Evolutionary conservation across 108 stramenopile genomes (phyloP).

Genomic region (Tribonema minus): DNA sequence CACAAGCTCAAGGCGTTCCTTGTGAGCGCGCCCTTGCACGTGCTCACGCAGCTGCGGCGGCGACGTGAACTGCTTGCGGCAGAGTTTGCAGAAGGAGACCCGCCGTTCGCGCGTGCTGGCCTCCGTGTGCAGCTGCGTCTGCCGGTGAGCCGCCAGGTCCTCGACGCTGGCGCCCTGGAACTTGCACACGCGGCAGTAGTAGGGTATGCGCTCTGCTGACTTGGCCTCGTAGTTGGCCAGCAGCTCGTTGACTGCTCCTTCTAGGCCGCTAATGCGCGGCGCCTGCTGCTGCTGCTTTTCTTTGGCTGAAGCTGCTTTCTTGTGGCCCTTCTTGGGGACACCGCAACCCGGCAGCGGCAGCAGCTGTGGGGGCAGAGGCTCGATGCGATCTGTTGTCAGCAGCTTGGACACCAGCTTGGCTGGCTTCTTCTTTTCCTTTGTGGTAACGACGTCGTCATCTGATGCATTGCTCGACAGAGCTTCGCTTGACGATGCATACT

Average conservation of each 20-base stretch:
- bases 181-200: conserved; percentile 45
- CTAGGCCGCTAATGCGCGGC: conserved; percentile 7
- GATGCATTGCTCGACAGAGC: neutral
- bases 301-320: neutral
- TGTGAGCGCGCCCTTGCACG: conserved; percentile 7
- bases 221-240: conserved; percentile 39
- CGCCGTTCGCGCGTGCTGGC: conserved; percentile 28
- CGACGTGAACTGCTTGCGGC: conserved; percentile 47
- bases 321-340: conserved; percentile 20
- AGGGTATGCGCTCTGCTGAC: conserved; percentile 38
- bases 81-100: conserved; percentile 28
- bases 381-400: conserved; percentile 22
- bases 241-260: conserved; percentile 28
- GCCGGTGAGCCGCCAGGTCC: conserved; percentile 10
- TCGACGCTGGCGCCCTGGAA: conserved; percentile 32
- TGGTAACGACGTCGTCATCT: neutral
- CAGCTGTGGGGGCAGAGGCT: conserved; percentile 20
- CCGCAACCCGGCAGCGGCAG: conserved; percentile 35
- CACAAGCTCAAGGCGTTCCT: neutral
- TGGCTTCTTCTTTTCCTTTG: neutral
- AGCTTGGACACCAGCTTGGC: conserved; percentile 6
- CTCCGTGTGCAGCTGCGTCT: conserved; percentile 17
- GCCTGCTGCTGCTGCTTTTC: neutral
- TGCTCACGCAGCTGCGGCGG: conserved; percentile 33
- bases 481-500: too few species aligned